phyloP scores from a whole-genome alignment of 495 filamentous ascomycete genomes.

The Trichoderma virens region DNA sequence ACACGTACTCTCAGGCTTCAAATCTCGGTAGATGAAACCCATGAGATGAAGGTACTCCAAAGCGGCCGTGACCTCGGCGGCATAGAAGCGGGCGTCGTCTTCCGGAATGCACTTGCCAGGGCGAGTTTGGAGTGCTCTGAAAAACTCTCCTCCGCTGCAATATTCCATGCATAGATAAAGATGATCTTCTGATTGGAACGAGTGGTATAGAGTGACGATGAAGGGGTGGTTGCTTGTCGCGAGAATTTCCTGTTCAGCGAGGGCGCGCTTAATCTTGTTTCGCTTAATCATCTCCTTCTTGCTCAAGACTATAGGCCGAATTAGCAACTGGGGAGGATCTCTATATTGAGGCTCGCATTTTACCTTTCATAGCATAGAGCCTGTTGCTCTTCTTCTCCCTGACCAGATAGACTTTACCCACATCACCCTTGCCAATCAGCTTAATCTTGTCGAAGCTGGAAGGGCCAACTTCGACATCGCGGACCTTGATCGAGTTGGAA shows the following conservation, averaged over 20 bases:
- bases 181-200: slow-evolving; percentile 97
- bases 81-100: slow-evolving; percentile 95
- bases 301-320: slow-evolving; percentile 63
- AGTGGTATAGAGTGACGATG: slow-evolving; percentile 96
- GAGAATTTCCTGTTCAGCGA: slow-evolving; percentile 96
- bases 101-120: slow-evolving; percentile 95
- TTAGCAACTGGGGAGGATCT: background rate
- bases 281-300: slow-evolving; percentile 99
- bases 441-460: slow-evolving; percentile 99
- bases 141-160: slow-evolving; percentile 97
- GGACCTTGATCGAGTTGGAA: slow-evolving; percentile 97
- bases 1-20: slow-evolving; percentile 91
- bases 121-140: slow-evolving; percentile 89
- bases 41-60: slow-evolving; percentile 96
- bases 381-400: slow-evolving; percentile 93
- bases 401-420: slow-evolving; percentile 96
- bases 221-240: slow-evolving; percentile 98
- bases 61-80: slow-evolving; percentile 95
- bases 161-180: slow-evolving; percentile 99
- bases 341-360: background rate
- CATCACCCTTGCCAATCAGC: slow-evolving; percentile 95
- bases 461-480: slow-evolving; percentile 92
- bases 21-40: slow-evolving; percentile 97
- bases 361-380: slow-evolving; percentile 98
- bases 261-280: slow-evolving; percentile 97